Evolutionary conservation across 2,329 filamentous ascomycete species (phyloP), one percentile per base, ranked within the genome.

Genomic region (Fusarium abutilonis): DNA sequence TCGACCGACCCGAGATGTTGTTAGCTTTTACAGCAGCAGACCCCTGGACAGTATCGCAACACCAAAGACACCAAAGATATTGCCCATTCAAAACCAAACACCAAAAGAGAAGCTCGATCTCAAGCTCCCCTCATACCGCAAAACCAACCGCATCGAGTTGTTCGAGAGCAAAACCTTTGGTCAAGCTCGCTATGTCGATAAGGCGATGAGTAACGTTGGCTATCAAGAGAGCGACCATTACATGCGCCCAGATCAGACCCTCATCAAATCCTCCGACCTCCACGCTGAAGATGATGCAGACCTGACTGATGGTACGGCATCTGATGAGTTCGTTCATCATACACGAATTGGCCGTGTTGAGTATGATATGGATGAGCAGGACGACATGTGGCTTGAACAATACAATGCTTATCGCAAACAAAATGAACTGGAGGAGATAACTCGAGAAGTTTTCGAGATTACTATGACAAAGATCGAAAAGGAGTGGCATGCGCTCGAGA

Each of bases 331-430:
- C 11, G 50, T 59, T 41, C 68, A 72, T 23, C 72, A 73, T 44
- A 70, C 80, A 15, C 72, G 74, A 32, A 84, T 96, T 35, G 92
- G 92, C 11, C 88, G 92, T 53, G 95, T 99, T 17, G 95, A 99
- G 74, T 99, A 99, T 74, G 95, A 99, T 75, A 99, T 99, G 95
- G 95, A 99, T 72, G 95, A 99, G 77, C 95, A 99, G 73, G 95
- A 99, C 74, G 93, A 97, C 67, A 92, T 93, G 79, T 99, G 95
- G 95, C 81, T 99, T 23, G 90, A 95, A 68, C 86, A 87, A 35
- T 87, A 94, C 73, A 99, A 99, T 70, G 78, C 81, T 11, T 87
- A 90, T 69, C 87, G 95, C 55, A 91, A 88, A 73, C 83, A 85
- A 21, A 86, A 90, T 66, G 87, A 89, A 41, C 86, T 92, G 19